These are phyloP conservation scores for Lactarius hengduanensis DNA, from an alignment of 768 basidiomycete genomes.

Conservation along the genomic window DNA sequence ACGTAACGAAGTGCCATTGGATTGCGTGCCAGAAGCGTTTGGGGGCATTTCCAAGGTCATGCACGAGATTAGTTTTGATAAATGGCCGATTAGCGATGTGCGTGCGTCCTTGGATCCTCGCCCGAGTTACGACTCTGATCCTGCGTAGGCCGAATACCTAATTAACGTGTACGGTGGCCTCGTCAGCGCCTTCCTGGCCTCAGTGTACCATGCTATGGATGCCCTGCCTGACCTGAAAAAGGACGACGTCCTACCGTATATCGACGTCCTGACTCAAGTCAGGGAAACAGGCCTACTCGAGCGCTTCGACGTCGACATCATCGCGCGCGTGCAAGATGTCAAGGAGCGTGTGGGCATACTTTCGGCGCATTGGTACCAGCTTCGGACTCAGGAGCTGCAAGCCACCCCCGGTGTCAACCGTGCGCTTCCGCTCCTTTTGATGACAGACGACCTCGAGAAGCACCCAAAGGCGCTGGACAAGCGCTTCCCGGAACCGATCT, in stretches of 20 bases:
- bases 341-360: slow-evolving; percentile 62
- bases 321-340: slow-evolving; percentile 63
- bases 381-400: slow-evolving; percentile 62
- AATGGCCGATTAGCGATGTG: slow-evolving; percentile 84
- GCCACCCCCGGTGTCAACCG: slow-evolving; percentile 74
- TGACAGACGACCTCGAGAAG: slow-evolving; percentile 91
- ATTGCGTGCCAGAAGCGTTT: slow-evolving; percentile 91
- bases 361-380: slow-evolving; percentile 58
- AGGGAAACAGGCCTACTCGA: slow-evolving; percentile 67
- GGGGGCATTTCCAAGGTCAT: slow-evolving; percentile 67
- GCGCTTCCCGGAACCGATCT: slow-evolving; percentile 78
- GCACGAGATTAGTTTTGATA: slow-evolving; percentile 64
- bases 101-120: slow-evolving; percentile 47
- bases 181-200: slow-evolving; percentile 85
- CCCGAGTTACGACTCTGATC: slow-evolving; percentile 17
- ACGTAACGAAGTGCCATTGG: slow-evolving; percentile 86
- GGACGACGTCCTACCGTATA: slow-evolving; percentile 61
- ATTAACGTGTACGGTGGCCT: slow-evolving; percentile 65
- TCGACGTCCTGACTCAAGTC: slow-evolving; percentile 69
- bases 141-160: slow-evolving; percentile 61
- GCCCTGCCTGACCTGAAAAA: slow-evolving; percentile 69
- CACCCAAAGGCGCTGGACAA: slow-evolving; percentile 79
- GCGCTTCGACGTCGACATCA: slow-evolving; percentile 71
- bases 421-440: slow-evolving; percentile 73
- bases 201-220: slow-evolving; percentile 83